These are phyloP conservation scores for Pseudonitzschia multistriata DNA, from an alignment of 108 stramenopile genomes.

Conservation along the genomic window DNA sequence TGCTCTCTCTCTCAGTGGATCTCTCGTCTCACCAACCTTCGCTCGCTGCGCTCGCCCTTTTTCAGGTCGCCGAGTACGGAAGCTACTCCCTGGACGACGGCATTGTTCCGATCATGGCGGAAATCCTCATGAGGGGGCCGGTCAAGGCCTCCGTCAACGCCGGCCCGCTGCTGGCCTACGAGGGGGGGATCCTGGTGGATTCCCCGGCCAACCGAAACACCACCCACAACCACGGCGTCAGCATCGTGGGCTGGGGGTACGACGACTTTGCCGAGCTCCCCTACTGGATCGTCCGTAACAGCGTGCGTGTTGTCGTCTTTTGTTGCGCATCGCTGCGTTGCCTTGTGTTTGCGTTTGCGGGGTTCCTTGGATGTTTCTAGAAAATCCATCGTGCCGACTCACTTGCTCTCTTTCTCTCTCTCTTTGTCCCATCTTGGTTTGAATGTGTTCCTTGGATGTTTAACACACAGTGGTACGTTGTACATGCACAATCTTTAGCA, in stretches of 20 bases:
- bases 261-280: conserved; percentile 41
- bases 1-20: no score
- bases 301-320: not conserved
- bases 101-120: conserved; percentile 54
- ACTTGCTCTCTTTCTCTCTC: not conserved
- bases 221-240: conserved; percentile 83
- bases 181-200: conserved; percentile 80
- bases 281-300: conserved; percentile 89
- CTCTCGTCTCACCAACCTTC: conserved; percentile 8
- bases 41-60: no score
- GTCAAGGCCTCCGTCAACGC: conserved; percentile 86
- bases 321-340: not conserved
- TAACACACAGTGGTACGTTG: not conserved
- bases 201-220: conserved; percentile 35
- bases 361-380: conserved; percentile 4
- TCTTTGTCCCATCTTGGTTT: no score
- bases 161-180: conserved; percentile 60
- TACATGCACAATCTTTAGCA: not conserved
- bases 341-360: not conserved
- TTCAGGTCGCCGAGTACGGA: conserved; percentile 29
- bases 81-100: conserved; percentile 21
- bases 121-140: conserved; percentile 92
- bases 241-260: conserved; percentile 89
- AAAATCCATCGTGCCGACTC: not conserved
- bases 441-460: no score